A percentile compares a stretch with the other conserved stretches of the same genome.
phyloP scores from a whole-genome alignment of 129 eudicot genomes.

The Dittrichia graveolens region DNA sequence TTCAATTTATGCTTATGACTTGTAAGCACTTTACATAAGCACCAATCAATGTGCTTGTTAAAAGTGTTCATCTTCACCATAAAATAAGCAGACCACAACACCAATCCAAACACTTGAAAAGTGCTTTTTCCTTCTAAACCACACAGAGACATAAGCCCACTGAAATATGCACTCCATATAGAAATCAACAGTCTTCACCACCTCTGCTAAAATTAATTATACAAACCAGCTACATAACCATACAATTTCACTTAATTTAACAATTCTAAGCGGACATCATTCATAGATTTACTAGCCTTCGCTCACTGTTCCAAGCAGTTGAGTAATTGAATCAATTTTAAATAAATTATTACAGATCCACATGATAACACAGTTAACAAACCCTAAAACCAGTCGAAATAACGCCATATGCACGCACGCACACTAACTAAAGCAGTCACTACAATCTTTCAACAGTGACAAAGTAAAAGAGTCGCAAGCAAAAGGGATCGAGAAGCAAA shows the following conservation, averaged over 20 bases:
- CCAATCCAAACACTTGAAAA: too few species aligned
- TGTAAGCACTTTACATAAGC: too few species aligned
- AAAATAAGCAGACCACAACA: too few species aligned
- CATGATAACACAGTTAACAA: slow-evolving; percentile 8
- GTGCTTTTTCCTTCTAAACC: too few species aligned
- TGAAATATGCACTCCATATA: background rate
- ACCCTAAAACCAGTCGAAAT: background rate
- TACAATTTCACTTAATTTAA: background rate
- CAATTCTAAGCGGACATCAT: background rate
- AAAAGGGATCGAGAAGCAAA: background rate
- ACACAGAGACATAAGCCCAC: too few species aligned
- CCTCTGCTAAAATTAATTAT: background rate
- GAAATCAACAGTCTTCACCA: background rate
- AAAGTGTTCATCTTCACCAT: too few species aligned
- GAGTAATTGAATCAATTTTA: background rate
- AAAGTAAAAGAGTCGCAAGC: background rate
- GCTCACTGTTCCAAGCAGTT: slow-evolving; percentile 11
- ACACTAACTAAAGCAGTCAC: background rate
- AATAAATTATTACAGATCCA: slow-evolving; percentile 9
- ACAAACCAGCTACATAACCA: background rate
- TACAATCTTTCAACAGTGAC: background rate
- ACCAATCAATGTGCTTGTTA: too few species aligned
- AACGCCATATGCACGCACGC: background rate
- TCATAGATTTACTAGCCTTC: slow-evolving; percentile 7
- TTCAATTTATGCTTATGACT: too few species aligned